A percentile compares a stretch with the other conserved stretches of the same genome.
These are phyloP conservation scores for Fusarium gaditjirri DNA, from an alignment of 2,329 filamentous ascomycete genomes.

Conservation along the genomic window DNA sequence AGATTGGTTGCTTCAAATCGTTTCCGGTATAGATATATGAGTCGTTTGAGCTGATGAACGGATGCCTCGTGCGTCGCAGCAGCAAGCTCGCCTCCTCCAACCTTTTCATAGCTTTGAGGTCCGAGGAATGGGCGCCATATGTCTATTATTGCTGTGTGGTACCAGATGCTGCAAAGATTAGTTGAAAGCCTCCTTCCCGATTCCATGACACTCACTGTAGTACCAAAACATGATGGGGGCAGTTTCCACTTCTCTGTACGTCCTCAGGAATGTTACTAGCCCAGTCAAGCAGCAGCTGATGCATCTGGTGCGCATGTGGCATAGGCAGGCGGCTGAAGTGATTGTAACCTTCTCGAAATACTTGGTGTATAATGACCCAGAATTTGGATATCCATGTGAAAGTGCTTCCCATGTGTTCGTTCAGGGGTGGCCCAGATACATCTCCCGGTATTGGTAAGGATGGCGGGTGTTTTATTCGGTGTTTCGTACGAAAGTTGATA, in stretches of 20 bases:
- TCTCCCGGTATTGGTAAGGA: slow-evolving; percentile 19
- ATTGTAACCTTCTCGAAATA: neutral
- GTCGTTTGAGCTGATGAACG: neutral
- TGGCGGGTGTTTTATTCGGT: neutral
- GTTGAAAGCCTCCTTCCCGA: accelerated
- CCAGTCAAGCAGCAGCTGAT: slow-evolving; percentile 10
- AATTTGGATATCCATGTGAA: slow-evolving; percentile 22
- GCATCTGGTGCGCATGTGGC: slow-evolving; percentile 1
- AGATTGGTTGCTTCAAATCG: slow-evolving; percentile 10
- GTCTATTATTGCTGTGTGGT: slow-evolving; percentile 11
- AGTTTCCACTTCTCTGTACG: neutral
- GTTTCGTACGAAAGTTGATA: neutral
- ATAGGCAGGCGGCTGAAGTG: neutral
- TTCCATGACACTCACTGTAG: neutral
- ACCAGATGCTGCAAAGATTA: neutral
- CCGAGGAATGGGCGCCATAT: slow-evolving; percentile 8
- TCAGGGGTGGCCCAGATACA: neutral
- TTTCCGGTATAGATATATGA: neutral
- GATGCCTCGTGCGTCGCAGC: neutral
- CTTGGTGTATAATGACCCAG: neutral
- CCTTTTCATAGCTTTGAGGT: accelerated
- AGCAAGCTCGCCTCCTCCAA: accelerated
- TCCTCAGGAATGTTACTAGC: neutral
- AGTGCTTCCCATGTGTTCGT: neutral
- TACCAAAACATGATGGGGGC: slow-evolving; percentile 10